Evolutionary conservation across 148 eudicot species (phyloP).

Genomic region (Arctostaphylos glauca): DNA sequence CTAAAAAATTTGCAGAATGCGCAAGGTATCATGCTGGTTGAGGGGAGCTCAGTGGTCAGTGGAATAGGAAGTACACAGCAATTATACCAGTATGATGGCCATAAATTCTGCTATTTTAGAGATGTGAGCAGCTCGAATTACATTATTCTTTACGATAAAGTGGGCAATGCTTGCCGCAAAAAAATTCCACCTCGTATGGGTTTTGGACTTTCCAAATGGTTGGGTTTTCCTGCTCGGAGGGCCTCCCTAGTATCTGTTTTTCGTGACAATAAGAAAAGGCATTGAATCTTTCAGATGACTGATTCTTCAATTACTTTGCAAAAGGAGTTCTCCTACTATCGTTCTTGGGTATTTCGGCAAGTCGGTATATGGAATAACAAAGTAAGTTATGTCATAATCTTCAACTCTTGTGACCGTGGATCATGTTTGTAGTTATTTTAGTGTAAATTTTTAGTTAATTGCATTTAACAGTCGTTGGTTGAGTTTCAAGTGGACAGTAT

Average conservation of each 20-base stretch:
- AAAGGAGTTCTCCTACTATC: neutral
- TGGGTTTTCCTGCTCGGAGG: constrained; percentile 16
- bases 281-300: neutral
- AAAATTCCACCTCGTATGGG: neutral
- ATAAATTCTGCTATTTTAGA: constrained; percentile 58
- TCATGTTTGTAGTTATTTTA: neutral
- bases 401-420: neutral
- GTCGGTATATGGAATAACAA: neutral
- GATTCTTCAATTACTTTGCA: constrained; percentile 4
- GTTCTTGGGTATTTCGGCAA: neutral
- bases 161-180: constrained; percentile 38
- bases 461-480: neutral
- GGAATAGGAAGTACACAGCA: constrained; percentile 71
- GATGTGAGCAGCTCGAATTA: constrained; percentile 70
- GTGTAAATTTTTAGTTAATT: neutral
- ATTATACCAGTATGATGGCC: constrained; percentile 36
- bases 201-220: constrained; percentile 15
- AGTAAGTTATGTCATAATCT: neutral
- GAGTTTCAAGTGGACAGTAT: neutral
- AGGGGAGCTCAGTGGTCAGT: constrained; percentile 52
- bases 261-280: neutral
- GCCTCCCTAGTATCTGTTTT: constrained; percentile 10
- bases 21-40: constrained; percentile 56
- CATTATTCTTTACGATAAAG: constrained; percentile 65
- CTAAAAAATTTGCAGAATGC: constrained; percentile 61